Conservation (phyloP, 106 monocot genomes). For the Xerophyta viscosa region DNA sequence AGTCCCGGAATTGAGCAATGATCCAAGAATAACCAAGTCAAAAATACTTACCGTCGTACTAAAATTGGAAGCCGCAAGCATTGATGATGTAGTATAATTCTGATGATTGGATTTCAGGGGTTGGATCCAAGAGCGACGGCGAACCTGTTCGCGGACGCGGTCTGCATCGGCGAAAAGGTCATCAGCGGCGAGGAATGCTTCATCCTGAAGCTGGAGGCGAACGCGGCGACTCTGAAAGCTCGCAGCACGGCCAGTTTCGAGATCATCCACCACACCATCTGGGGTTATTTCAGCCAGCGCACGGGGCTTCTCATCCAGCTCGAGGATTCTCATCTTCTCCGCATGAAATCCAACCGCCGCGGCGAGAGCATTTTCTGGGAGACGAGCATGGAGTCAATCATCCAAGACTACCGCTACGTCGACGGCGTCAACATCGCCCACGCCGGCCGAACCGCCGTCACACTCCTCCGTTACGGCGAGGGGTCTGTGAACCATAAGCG, state of each 20-base stretch:
- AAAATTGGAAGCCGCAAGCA: background rate
- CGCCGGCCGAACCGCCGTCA: constrained; percentile 38
- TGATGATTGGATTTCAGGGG: constrained; percentile 41
- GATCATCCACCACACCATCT: constrained; percentile 82
- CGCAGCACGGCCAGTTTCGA: constrained; percentile 44
- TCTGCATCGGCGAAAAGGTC: constrained; percentile 86
- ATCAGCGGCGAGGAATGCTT: constrained; percentile 80
- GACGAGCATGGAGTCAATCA: constrained; percentile 48
- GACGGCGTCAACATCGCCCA: constrained; percentile 86
- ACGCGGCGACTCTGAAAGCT: constrained; percentile 25
- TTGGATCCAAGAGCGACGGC: constrained; percentile 77
- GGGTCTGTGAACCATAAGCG: constrained; percentile 79
- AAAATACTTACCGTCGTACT: too few relatives aligned
- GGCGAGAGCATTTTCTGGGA: constrained; percentile 77
- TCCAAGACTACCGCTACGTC: constrained; percentile 71
- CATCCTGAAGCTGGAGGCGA: constrained; percentile 82
- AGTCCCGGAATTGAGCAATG: background rate
- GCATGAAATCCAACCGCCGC: constrained; percentile 42
- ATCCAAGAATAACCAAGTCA: too few relatives aligned
- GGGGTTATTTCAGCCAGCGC: constrained; percentile 94
- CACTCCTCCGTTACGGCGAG: constrained; percentile 74
- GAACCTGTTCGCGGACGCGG: constrained; percentile 64
- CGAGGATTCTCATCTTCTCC: constrained; percentile 76
- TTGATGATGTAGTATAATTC: too few relatives aligned
- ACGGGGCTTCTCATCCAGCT: constrained; percentile 78